Conservation (phyloP, 2,329 filamentous ascomycete genomes). For the Penicillium sp. region DNA sequence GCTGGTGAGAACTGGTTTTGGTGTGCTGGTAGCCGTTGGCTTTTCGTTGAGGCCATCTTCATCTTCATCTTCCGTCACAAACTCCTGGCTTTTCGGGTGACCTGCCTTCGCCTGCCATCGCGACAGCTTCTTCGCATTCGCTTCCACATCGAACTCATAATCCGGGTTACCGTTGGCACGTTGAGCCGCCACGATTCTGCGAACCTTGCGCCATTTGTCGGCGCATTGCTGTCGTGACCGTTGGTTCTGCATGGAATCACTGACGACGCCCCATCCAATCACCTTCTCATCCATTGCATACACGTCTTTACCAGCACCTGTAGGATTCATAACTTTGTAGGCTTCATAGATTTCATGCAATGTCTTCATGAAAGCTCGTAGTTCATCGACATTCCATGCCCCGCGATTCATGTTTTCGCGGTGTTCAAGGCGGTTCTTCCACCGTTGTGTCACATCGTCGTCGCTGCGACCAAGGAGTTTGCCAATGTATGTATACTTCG, state of each 20-base stretch:
- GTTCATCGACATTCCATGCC: conserved; percentile 36
- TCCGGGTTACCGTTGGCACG: conserved; percentile 22
- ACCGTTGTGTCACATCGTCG: conserved; percentile 42
- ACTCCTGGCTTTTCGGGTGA: conserved; percentile 14
- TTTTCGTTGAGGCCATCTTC: conserved; percentile 11
- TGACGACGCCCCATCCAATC: conserved; percentile 32
- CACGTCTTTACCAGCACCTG: conserved; percentile 30
- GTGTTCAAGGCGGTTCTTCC: conserved; percentile 41
- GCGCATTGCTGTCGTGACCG: conserved; percentile 39
- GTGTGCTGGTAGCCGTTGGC: background rate
- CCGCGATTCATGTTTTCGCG: conserved; percentile 33
- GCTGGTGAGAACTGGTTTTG: background rate
- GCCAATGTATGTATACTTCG: conserved; percentile 37
- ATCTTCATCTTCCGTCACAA: conserved; percentile 17
- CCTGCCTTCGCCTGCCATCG: conserved; percentile 8
- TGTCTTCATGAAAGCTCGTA: conserved; percentile 23
- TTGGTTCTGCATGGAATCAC: conserved; percentile 25
- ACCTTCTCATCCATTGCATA: conserved; percentile 34
- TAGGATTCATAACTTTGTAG: conserved; percentile 13
- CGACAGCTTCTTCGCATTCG: conserved; percentile 2
- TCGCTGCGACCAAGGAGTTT: conserved; percentile 35
- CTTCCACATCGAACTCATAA: conserved; percentile 24
- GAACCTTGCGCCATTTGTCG: conserved; percentile 38
- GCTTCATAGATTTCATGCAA: conserved; percentile 24
- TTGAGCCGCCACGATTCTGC: conserved; percentile 15